Percentiles rank a stretch among this genome's conserved stretches.
phyloP scores from a whole-genome alignment of 2,329 filamentous ascomycete species.

The Ceratocystis albifundus region DNA sequence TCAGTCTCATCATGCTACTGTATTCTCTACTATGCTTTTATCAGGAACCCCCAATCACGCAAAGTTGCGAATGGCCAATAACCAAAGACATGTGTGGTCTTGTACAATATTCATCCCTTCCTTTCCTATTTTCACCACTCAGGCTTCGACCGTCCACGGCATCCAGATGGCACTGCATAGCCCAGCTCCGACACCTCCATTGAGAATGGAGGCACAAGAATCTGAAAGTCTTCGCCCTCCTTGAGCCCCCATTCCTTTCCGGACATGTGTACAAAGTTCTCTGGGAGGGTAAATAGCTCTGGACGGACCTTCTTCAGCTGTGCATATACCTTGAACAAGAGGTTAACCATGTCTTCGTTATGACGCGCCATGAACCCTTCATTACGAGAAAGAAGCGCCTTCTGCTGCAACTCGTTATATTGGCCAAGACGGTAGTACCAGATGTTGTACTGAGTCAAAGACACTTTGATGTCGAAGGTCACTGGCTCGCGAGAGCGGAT shows the following conservation, averaged over 20 bases:
- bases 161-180: constrained; percentile 20
- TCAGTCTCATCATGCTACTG: too few relatives aligned
- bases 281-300: constrained; percentile 20
- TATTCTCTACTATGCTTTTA: too few relatives aligned
- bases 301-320: constrained; percentile 20
- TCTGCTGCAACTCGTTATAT: constrained; percentile 23
- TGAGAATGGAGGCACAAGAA: constrained; percentile 21
- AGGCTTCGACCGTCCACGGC: constrained; percentile 22
- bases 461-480: constrained; percentile 27
- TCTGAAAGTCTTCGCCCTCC: constrained; percentile 17
- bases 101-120: background rate
- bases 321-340: constrained; percentile 19
- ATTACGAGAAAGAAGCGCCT: constrained; percentile 23
- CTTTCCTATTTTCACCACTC: constrained; percentile 13
- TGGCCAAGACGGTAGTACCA: constrained; percentile 26
- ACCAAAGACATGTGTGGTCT: background rate
- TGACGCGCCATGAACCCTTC: constrained; percentile 24
- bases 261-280: constrained; percentile 23
- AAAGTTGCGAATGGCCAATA: too few relatives aligned
- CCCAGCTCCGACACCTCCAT: constrained; percentile 19
- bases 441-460: constrained; percentile 28
- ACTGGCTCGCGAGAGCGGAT: constrained; percentile 24
- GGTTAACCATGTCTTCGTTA: constrained; percentile 25
- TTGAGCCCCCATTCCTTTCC: constrained; percentile 21
- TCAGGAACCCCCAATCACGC: too few relatives aligned